phyloP scores from a whole-genome alignment of 495 filamentous ascomycete species.

The Penicillium flavigenum region DNA sequence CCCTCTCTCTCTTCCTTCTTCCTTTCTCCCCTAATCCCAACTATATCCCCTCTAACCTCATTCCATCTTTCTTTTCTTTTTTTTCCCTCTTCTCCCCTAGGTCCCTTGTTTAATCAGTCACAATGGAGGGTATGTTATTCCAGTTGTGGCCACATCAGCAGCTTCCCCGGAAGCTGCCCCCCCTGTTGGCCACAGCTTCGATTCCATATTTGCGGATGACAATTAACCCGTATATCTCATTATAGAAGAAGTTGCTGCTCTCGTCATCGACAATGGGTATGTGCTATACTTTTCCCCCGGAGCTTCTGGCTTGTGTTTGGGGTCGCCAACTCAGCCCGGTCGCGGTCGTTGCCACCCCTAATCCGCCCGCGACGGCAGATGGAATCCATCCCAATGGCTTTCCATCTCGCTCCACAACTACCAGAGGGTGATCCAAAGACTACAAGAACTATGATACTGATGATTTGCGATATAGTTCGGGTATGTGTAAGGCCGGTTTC shows the following conservation, averaged over 20 bases:
- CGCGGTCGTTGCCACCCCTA: conserved; percentile 28
- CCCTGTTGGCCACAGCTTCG: conserved; percentile 5
- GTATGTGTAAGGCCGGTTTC: conserved; percentile 99
- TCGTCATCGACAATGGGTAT: conserved; percentile 99
- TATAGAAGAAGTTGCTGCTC: conserved; percentile 99
- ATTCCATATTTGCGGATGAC: not conserved
- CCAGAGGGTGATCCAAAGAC: conserved; percentile 1
- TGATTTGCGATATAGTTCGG: conserved; percentile 67
- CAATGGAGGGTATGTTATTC: conserved; percentile 75
- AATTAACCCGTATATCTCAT: conserved; percentile 53
- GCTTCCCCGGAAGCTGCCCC: conserved; percentile 29
- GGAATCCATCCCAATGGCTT: conserved; percentile 21
- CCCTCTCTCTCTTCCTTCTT: conserved; percentile 39
- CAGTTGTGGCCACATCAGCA: conserved; percentile 38
- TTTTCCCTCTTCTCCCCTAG: conserved; percentile 35
- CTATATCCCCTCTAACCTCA: conserved; percentile 32
- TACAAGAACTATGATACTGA: conserved; percentile 45
- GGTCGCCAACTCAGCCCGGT: conserved; percentile 26
- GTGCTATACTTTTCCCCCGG: conserved; percentile 36
- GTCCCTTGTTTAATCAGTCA: conserved; percentile 37
- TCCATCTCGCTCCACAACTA: conserved; percentile 11
- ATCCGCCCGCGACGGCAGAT: conserved; percentile 19
- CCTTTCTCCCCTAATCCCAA: conserved; percentile 28
- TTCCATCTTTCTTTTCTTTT: conserved; percentile 43
- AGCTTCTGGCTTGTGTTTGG: conserved; percentile 27